phyloP scores from a whole-genome alignment of 768 basidiomycete genomes.

The Rhizopogon roseolus region DNA sequence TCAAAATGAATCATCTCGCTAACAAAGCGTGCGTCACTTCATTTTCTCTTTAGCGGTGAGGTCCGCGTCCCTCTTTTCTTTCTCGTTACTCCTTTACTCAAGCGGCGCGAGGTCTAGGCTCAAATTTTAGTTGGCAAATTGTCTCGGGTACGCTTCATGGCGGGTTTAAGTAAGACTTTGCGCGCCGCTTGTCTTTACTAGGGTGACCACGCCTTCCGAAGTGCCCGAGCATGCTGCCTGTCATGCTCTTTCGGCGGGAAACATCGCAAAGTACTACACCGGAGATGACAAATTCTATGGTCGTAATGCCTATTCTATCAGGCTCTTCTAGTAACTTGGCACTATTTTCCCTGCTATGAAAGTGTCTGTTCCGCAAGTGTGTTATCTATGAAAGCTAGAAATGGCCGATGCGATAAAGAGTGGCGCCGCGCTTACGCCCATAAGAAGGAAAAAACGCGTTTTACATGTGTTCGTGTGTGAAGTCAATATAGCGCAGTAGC shows the following conservation, averaged over 20 bases:
- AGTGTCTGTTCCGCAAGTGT: neutral
- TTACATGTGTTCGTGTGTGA: conserved; percentile 25
- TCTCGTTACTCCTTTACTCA: neutral
- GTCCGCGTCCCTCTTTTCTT: neutral
- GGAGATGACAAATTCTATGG: neutral
- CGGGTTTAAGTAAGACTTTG: conserved; percentile 1
- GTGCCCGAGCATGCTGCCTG: neutral
- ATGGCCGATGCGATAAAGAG: conserved; percentile 2
- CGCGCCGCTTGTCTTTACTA: neutral
- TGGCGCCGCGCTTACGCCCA: conserved; percentile 19
- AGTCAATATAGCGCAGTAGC: conserved; percentile 15
- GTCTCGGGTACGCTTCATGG: neutral
- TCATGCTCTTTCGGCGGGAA: neutral
- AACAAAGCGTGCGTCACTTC: neutral
- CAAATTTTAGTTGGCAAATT: neutral
- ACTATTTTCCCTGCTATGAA: neutral
- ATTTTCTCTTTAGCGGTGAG: neutral
- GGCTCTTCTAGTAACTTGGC: neutral
- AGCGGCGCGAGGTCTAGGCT: conserved; percentile 1
- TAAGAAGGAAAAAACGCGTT: conserved; percentile 30
- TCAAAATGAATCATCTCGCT: neutral
- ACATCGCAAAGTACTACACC: neutral
- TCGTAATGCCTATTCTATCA: neutral
- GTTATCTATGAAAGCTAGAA: conserved; percentile 2
- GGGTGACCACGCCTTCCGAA: neutral